Evolutionary conservation across 371 early-diverging fungal genomes (phyloP), one percentile per base, ranked within the genome.

Genomic region (Zopfochytrium polystomum): DNA sequence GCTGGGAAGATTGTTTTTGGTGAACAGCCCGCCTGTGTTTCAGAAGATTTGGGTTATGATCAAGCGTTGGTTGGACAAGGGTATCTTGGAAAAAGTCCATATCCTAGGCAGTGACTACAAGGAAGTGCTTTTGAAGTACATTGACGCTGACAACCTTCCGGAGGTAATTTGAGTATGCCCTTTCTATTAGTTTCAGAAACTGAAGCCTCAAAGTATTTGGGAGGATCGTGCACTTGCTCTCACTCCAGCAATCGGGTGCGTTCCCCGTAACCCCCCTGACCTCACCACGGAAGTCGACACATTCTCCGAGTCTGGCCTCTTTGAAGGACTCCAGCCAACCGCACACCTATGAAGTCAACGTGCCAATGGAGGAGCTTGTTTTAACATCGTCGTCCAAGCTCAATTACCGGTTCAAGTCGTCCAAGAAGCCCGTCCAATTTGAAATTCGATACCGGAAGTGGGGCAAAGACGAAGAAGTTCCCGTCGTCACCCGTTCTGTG

Each of bases 51-150:
- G 90, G 87, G 85, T 81, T 30, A 80, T 91, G 58, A 83, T 89
- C 57, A 90, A 87, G 66, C 80, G 76, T 35, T 91, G 90, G 90
- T 74, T 92, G 46, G 91, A 91, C 71, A 88, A 90, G 34, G 87
- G 87, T 23, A 86, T 86, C 42, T 79, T 89, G 60, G 85, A 83
- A 25, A 90, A 91, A 70, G 88, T 91, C 50, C 85, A 85, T 52
- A 90, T 91, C 23, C 70, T 88, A 18, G 89, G 89, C 23, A 75
- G 80, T 47, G 84, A 90, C 63, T 86, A 78, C 58, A 70, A 84
- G 52, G 70, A 81, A 1, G 71, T 79, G 3, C 75, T 92, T 47
- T 69, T 89, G 51, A 57, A 86, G 25, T 83, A 91, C 63, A 87
- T 92, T 32, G 80, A 83, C n/a, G 80, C 85, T 0, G 86, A 87